Base-by-base conservation (phyloP, 1,139 yeast species). In the Magnusiomyces clavatus region DNA sequence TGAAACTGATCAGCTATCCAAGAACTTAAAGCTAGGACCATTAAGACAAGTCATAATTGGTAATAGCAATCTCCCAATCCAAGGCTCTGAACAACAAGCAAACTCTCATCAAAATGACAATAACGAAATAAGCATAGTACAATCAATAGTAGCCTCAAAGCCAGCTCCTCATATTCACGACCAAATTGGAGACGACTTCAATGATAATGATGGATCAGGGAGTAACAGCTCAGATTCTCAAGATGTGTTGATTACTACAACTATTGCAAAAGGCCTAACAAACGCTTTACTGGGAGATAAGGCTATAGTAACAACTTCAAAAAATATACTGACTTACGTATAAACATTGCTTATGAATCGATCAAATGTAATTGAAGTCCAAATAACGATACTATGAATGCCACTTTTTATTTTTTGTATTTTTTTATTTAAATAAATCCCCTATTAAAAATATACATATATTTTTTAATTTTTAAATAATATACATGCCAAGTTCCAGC, bases 21-120 rank as follows among this genome's bases (percentile, higher is more conserved):
- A 52, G 46, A 56, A 56, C 17, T 58, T 67, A 24, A 66, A 65
- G 47, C 56, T 67, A 41, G 70, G 70, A 16, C 51, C 59, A 3
- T 51, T 65, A 2, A 55, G 55, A 47, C 60, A 61, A 43, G 57
- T 64, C 29, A 55, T 66, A n/a, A 56, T 58, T 19, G 49, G 56
- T 43, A 41, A 55, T 10, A 29, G 17, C 13, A 13, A 13, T 12
- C 36, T 43, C 11, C 46, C 46, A 12, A 4, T 41, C 31, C 29
- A 20, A 17, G 19, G 16, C 46, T 10, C 43, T 39, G 39, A 37
- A 4, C 4, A n/a, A 4, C n/a, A 37, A n/a, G 5, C 4, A 10
- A 37, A 10, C n/a, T 16, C 16, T 3, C 20, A 12, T 3, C 43
- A 39, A 16, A n/a, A n/a, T 11, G 29, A 13, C 31, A 34, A 12